Base-by-base conservation (phyloP, 2,329 filamentous ascomycete genomes). In the Scopulariopsis brevicaulis region DNA sequence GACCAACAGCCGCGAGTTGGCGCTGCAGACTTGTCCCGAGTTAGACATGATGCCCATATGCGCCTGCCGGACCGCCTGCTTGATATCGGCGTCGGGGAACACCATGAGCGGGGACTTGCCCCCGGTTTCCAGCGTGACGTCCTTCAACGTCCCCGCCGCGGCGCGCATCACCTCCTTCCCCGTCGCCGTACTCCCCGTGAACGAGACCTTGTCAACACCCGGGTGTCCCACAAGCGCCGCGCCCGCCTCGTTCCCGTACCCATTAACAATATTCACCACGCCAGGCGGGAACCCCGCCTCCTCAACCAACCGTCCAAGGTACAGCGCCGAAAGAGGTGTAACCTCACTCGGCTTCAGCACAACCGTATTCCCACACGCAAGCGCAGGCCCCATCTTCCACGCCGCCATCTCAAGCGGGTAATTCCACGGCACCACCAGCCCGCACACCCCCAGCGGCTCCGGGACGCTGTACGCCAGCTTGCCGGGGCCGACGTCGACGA, bases 401-500 rank as follows among this genome's bases (percentile, higher is more conserved):
- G 83, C 84, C 18, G 86, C 86, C 82, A 92, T 91, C 22, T 79
- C 77, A 1, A 93, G 76, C 1, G 89, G 89, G 63, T 87, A 90
- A 69, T 93, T 93, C 86, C 88, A 93, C 10, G 88, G 87, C 60
- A 90, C 89, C 62, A 92, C 91, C 70, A 79, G 78, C 14, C 81
- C 88, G 63, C 87, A 89, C 0, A 94, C 89, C 46, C 89, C 89
- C 37, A 93, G 73, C 1, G 89, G 89, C 70, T 93, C 84, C 60
- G 85, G 82, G 58, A 90, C 73, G 0, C 87, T 91, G 68, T 92
- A 93, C 2, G 86, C 87, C 61, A 92, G 79, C 71, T 91, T 92
- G 53, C 75, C 72, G 1, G 81, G 79, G 1, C 81, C 83, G 11
- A 85, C 86, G 63, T 87, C 84, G 63, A 92, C 89, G n/a, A 86